Evolutionary conservation across 2,329 filamentous ascomycete species (phyloP), one percentile per base, ranked within the genome.

Genomic region (Emmonsiellopsis sp.): DNA sequence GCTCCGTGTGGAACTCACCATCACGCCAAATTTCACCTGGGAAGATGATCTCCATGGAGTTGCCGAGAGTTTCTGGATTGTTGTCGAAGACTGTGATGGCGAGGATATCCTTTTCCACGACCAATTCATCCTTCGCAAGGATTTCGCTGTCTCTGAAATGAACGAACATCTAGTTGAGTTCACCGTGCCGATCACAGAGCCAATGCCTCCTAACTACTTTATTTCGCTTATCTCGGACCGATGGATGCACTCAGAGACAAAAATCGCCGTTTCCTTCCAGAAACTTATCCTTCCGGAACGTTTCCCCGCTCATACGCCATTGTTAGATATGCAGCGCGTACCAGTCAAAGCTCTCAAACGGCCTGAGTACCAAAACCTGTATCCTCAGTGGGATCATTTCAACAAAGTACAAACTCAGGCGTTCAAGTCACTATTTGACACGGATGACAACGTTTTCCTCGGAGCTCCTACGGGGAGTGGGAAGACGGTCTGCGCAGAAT

Each of bases 181-280:
- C 63, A 97, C 92, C 0, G 92, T 97, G 2, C 88, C 93, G 0
- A 95, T 98, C 61, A 91, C 89, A 0, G 93, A 98, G 62, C 94
- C 94, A 0, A 95, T 97, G 87, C 93, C 93, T 11, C 93, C 94
- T 0, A 95, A 98, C 70, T 98, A 98, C 74, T 98, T 98, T 73
- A 89, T 98, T 63, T 93, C 90, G 0, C 82, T 98, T 40, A 75
- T 96, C 16, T 97, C 92, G 3, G 93, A 98, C 69, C 81, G 93
- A 61, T 98, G 93, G 93, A 96, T 98, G 89, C 89, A 95, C 67
- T 89, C 92, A 0, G 91, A 98, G 73, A 95, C 91, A 1, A 90
- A 91, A 66, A 76, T 98, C 52, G 86, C 92, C 0, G 86, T 98
- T 1, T 92, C 91, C 0, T 97, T 98, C 75, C 87, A 95, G 68